Base-by-base conservation (phyloP, 2,329 filamentous ascomycete species). In the Paecilomyces variotii region DNA sequence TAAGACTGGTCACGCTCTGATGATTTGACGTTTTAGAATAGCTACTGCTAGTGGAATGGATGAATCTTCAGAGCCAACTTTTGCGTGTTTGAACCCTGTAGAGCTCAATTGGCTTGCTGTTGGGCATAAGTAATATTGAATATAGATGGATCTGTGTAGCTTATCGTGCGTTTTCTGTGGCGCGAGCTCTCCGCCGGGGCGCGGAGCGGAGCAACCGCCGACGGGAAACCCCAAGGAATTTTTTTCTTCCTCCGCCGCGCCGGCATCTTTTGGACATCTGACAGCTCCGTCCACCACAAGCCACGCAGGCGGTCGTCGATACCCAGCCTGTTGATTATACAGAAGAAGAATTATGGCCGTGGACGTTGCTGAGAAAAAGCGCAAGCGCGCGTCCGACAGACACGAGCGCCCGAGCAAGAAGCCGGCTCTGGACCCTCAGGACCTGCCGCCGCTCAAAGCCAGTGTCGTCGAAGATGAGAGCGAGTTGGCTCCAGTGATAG, bases 401-500 rank as follows among this genome's bases (percentile, higher is more conserved):
- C 72, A 71, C 50, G 77, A 76, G 9, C 71, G 72, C 24, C 74
- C 79, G 1, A 79, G 71, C 66, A 83, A 82, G 64, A 82, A 80
- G 70, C 64, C 74, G 5, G 76, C 78, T 9, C 69, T 74, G 53
- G 65, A 70, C 35, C 67, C 72, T 56, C 70, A 71, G 56, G 67
- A 70, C 27, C 65, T 73, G 27, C 68, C 74, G 30, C 70, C 74
- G 30, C 71, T 82, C 49, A 72, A 71, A 53, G 75, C 81, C 53
- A 75, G 77, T 60, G 67, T 80, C 50, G 63, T 81, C 53, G 72
- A 79, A 60, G 79, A 80, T 63, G 68, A 76, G 59, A 77, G 76
- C 65, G 73, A 74, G 57, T 70, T 79, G 62, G 76, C 76, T 60
- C 81, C 81, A 51, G 72, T 82, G 28, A 74, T 83, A 60, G 76